Base-by-base conservation (phyloP, 306 rosid genomes). In the Oemleria cerasiformis region DNA sequence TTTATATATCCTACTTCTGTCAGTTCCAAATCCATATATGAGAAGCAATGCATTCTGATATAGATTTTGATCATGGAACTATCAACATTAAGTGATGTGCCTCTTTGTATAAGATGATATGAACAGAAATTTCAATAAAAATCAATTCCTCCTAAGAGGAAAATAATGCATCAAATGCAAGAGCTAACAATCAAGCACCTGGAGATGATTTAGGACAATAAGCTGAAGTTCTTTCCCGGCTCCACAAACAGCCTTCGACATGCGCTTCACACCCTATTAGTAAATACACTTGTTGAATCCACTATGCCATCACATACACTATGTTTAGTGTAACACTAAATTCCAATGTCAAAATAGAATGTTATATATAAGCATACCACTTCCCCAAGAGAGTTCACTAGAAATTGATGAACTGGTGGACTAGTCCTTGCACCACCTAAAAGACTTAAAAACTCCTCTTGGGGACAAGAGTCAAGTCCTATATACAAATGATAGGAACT, bases 341-440 rank as follows among this genome's bases (percentile, higher is more conserved):
- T 66, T 3, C 40, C 9, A 20, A 49, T 56, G 41, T 53, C 48
- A 74, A 78, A 67, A 68, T 66, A 56, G n/a, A 66, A 73, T 76
- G 51, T 70, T 49, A 86, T 20, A 67, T 54, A 59, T 41, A 40
- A 45, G 77, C 40, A 66, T 88, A 93, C 98, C 96, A 65, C 87
- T 93, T 93, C 98, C 49, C 94, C 87, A 58, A 93, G 97, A 83
- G 97, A 81, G 85, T 80, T 91, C 48, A 93, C 96, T 43, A 93
- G 92, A 86, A 90, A 93, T 67, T 93, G 96, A 80, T 90, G 98
- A 83, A 93, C 69, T 12, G 97, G 85, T 76, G 97, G 96, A 85
- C 97, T 88, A 71, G 96, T 90, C 83, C 98, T 83, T 73, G 98
- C 97, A 86, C 98, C 97, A 63, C 96, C 98, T 84, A 93, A 79